phyloP scores from a whole-genome alignment of 768 basidiomycete genomes.

The Suillus alpinus region DNA sequence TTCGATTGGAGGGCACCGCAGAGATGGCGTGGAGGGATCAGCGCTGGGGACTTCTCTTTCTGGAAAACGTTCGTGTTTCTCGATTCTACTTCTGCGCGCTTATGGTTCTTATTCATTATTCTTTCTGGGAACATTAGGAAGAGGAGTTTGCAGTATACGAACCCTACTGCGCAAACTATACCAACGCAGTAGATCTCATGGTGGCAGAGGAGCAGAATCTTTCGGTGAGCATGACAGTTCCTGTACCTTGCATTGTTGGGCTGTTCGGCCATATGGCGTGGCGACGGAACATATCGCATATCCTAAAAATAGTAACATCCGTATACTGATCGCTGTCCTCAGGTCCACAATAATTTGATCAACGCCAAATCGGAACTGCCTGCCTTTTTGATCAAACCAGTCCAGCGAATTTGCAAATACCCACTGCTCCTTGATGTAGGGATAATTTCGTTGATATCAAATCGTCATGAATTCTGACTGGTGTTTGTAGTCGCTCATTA shows the following conservation, averaged over 20 bases:
- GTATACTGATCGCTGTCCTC: conserved; percentile 15
- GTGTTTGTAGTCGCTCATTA: conserved; percentile 62
- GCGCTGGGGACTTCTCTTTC: conserved; percentile 83
- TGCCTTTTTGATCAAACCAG: conserved; percentile 97
- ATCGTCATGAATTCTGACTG: conserved; percentile 8
- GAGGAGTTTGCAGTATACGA: conserved; percentile 95
- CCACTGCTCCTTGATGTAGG: conserved; percentile 88
- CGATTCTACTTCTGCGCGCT: conserved; percentile 22
- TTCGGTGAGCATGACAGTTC: conserved; percentile 52
- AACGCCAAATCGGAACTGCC: conserved; percentile 90
- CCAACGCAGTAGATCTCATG: conserved; percentile 81
- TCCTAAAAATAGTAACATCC: conserved; percentile 20
- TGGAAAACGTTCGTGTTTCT: conserved; percentile 67
- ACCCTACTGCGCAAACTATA: conserved; percentile 96
- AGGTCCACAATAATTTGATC: conserved; percentile 82
- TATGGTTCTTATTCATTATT: conserved; percentile 2
- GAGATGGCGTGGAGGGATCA: conserved; percentile 82
- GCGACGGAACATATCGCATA: conserved; percentile 14
- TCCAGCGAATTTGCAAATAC: conserved; percentile 98
- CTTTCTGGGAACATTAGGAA: conserved; percentile 67
- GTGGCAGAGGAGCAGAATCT: conserved; percentile 84
- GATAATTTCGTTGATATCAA: conserved; percentile 17
- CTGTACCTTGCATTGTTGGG: not conserved
- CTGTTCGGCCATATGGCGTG: conserved; percentile 20
- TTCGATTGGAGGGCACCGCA: conserved; percentile 82